Percentiles rank a stretch among this genome's conserved stretches.
phyloP scores from a whole-genome alignment of 345 rosid genomes.

The Corchorus capsularis region DNA sequence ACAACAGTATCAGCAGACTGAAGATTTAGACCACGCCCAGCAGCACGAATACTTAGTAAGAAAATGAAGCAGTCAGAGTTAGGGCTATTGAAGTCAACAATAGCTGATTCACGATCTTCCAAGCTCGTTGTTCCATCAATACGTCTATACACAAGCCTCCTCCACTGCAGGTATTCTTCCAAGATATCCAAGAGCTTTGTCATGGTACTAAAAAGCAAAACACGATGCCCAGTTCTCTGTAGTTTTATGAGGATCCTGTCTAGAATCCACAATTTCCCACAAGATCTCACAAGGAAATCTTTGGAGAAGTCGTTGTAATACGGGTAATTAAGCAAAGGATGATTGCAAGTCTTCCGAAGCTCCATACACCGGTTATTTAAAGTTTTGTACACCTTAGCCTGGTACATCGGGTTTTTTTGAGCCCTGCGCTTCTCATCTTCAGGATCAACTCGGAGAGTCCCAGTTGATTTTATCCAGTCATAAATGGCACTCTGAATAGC shows the following conservation, averaged over 20 bases:
- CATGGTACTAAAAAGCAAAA: constrained; percentile 98
- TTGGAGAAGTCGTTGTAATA: constrained; percentile 85
- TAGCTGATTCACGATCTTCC: constrained; percentile 99
- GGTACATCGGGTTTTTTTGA: constrained; percentile 79
- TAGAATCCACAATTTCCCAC: constrained; percentile 95
- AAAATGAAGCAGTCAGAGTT: constrained; percentile 91
- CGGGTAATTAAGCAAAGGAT: constrained; percentile 97
- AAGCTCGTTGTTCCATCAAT: constrained; percentile 99
- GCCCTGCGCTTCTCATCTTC: constrained; percentile 82
- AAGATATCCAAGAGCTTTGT: constrained; percentile 96
- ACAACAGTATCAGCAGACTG: constrained; percentile 98
- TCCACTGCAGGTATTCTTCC: constrained; percentile 98
- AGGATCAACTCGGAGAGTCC: constrained; percentile 94
- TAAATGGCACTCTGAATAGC: constrained; percentile 93
- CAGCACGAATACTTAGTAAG: constrained; percentile 97
- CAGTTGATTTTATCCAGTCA: constrained; percentile 99
- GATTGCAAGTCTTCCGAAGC: constrained; percentile 94
- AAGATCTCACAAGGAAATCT: constrained; percentile 89
- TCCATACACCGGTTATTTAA: constrained; percentile 99
- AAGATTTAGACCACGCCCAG: constrained; percentile 99
- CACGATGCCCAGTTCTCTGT: constrained; percentile 94
- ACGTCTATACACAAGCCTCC: constrained; percentile 83
- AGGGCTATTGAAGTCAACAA: constrained; percentile 90
- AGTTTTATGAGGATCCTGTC: constrained; percentile 95
- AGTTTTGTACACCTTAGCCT: constrained; percentile 71